Evolutionary conservation across 306 rosid species (phyloP).

Genomic region (Cyamopsis tetragonoloba): DNA sequence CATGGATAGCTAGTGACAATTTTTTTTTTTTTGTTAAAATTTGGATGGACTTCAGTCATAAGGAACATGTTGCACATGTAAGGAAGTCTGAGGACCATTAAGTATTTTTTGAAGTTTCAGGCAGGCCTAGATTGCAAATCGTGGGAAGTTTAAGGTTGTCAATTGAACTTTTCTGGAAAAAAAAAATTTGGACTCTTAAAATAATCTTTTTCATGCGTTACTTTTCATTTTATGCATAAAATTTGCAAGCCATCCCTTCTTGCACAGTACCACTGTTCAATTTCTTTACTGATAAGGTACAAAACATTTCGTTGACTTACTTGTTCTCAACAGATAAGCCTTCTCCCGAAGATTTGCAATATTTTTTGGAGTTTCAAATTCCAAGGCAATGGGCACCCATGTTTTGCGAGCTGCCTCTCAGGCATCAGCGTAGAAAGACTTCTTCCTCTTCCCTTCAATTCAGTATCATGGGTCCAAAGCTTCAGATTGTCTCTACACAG

Average conservation of each 20-base stretch:
- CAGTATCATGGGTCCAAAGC: conserved; percentile 73
- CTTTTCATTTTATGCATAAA: background rate
- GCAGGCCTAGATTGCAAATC: background rate
- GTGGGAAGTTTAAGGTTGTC: background rate
- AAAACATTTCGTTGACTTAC: conserved; percentile 20
- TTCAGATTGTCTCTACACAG: conserved; percentile 62
- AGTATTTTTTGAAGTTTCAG: background rate
- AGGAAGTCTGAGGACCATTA: background rate
- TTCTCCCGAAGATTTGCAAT: conserved; percentile 66
- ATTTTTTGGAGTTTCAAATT: conserved; percentile 95
- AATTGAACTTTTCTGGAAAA: background rate
- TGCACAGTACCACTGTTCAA: conserved; percentile 2
- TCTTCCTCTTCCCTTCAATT: conserved; percentile 71
- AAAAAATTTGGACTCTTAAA: background rate
- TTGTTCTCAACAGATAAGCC: conserved; percentile 71
- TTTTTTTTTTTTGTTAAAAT: too few species aligned
- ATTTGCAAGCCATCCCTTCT: background rate
- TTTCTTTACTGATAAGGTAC: background rate
- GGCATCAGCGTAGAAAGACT: conserved; percentile 63
- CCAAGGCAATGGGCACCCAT: conserved; percentile 99
- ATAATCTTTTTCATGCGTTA: background rate
- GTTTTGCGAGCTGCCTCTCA: conserved; percentile 89
- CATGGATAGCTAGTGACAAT: background rate
- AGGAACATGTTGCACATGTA: background rate
- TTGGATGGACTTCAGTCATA: too few species aligned